Base-by-base conservation (phyloP, 805 yeast species). In the Candida quercuum region DNA sequence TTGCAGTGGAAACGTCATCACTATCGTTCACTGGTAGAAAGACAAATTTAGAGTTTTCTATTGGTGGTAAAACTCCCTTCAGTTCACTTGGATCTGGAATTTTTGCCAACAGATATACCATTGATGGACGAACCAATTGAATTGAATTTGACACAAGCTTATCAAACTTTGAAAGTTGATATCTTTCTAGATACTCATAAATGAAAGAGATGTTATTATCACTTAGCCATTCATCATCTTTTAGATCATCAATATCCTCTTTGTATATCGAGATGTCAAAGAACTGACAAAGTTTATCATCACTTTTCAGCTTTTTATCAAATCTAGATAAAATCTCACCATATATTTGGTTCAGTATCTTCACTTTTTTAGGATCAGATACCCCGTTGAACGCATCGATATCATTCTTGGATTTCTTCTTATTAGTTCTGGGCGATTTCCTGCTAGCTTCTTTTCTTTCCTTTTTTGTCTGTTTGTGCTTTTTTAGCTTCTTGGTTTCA, bases 11-110 rank as follows among this genome's bases (percentile, higher is more conserved):
- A 29, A 76, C 62, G 38, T 78, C 81, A 32, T 71, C 81, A 42
- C 74, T 77, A 51, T 76, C 82, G 54, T 81, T 84, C 21, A 82
- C 64, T 0, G 91, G 93, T 28, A 82, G 54, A 44, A 85, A 82
- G 1, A 84, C 65, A 46, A 78, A 74, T 12, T 63, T 59, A 3
- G 76, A 61, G 1, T 58, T 46, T 12, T 63, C 64, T 5, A 75
- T 40, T 0, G 63, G 54, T 0, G 81, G 81, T 20, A 75, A 49
- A 1, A 70, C 76, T 2, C 65, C 68, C 30, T 56, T 57, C 22
- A 74, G 58, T 6, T 60, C 58, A 5, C 39, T 41, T 3, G 75
- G 74, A 41, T 73, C 74, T 21, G 74, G 51, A 0, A 71, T 69
- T 43, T 76, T 78, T 28, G 74, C 67, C 21, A 84, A 60, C 20